These are phyloP conservation scores for Apophysomyces variabilis DNA, from an alignment of 371 early-diverging fungal genomes.

Conservation along the genomic window DNA sequence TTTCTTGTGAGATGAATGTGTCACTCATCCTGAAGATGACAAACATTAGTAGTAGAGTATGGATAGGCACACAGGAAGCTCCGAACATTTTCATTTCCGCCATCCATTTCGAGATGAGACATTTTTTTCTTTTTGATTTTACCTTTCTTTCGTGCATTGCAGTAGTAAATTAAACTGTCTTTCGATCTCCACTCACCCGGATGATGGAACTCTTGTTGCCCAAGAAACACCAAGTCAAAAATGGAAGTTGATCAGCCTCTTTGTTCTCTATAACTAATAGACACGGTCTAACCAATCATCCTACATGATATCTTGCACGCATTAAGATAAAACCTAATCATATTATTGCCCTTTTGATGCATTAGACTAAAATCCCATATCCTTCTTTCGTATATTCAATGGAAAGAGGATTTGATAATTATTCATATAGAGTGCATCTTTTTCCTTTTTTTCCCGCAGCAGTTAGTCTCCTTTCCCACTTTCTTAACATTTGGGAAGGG, in stretches of 20 bases:
- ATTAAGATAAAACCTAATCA: background rate
- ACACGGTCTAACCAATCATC: background rate
- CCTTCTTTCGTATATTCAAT: too few species aligned
- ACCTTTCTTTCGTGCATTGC: too few species aligned
- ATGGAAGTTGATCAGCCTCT: conserved; percentile 4
- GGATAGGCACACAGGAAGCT: background rate
- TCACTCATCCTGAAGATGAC: conserved; percentile 6
- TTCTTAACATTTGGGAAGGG: background rate
- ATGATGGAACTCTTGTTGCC: background rate
- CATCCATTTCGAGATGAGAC: background rate
- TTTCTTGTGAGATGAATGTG: conserved; percentile 3
- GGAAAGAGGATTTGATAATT: too few species aligned
- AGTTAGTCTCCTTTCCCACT: background rate
- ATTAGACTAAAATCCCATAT: too few species aligned
- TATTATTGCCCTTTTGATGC: too few species aligned
- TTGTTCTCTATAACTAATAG: background rate
- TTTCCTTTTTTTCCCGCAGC: background rate
- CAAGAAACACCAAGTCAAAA: conserved; percentile 5
- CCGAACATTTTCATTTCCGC: background rate
- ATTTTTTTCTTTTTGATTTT: too few species aligned
- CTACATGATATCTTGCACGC: background rate
- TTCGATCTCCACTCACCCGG: background rate
- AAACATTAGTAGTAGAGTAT: background rate
- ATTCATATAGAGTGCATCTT: too few species aligned
- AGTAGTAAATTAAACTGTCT: background rate